phyloP scores from a whole-genome alignment of 192 early-diverging fungal species.

The Obelidium mucronatum region DNA sequence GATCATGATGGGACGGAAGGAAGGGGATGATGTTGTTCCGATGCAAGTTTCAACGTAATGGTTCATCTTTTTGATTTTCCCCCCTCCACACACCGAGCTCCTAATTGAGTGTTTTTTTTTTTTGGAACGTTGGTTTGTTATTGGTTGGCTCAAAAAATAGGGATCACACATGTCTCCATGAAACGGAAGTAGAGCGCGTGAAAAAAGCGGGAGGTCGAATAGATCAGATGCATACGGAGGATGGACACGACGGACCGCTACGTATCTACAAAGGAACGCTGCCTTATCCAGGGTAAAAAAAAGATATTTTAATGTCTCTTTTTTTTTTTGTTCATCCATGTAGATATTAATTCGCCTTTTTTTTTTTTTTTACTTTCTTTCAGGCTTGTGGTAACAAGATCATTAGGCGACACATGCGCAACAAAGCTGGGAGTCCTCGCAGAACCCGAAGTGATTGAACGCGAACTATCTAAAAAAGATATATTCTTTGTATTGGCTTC shows the following conservation, averaged over 20 bases:
- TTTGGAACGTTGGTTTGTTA: too few relatives aligned
- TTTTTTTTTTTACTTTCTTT: not conserved
- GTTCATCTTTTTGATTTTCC: not conserved
- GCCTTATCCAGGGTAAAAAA: constrained; percentile 66
- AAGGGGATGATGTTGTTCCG: constrained; percentile 8
- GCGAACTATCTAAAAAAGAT: constrained; percentile 41
- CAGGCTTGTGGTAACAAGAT: constrained; percentile 57
- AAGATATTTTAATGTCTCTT: too few relatives aligned
- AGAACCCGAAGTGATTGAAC: constrained; percentile 52
- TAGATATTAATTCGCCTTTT: not conserved
- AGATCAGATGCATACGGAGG: constrained; percentile 45
- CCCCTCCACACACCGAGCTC: not conserved
- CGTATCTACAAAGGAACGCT: constrained; percentile 64
- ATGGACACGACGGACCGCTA: constrained; percentile 48
- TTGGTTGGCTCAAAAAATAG: constrained; percentile 8
- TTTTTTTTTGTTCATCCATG: too few relatives aligned
- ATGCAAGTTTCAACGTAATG: constrained; percentile 49
- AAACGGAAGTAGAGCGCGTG: constrained; percentile 46
- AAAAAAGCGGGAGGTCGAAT: constrained; percentile 46
- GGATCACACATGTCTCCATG: constrained; percentile 51
- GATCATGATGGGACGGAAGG: constrained; percentile 42
- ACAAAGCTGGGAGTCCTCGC: constrained; percentile 51
- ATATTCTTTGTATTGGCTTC: constrained; percentile 55
- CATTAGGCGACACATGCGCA: constrained; percentile 58
- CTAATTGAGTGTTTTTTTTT: too few relatives aligned